Evolutionary conservation across 176 grass and related monocot genomes (phyloP).

Genomic region (Panicum miliaceum): DNA sequence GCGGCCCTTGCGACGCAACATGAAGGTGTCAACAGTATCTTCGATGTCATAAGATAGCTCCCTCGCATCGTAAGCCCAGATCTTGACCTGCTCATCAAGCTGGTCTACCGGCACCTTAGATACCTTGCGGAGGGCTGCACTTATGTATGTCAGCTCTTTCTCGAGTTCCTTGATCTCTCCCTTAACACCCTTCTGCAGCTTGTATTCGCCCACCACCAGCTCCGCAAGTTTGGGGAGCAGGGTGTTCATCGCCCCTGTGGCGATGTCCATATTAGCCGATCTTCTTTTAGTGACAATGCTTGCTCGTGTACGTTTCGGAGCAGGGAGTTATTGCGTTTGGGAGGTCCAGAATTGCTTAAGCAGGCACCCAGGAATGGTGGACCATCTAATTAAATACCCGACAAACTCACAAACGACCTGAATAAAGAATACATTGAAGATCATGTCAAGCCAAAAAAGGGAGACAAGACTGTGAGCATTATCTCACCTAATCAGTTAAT

Average conservation of each 20-base stretch:
- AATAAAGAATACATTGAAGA: too few species aligned
- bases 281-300: neutral
- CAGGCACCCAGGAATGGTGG: too few species aligned
- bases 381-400: too few species aligned
- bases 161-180: neutral
- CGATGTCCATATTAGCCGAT: neutral
- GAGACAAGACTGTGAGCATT: too few species aligned
- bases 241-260: neutral
- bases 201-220: neutral
- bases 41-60: constrained; percentile 6
- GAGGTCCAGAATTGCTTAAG: too few species aligned
- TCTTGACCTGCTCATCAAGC: neutral
- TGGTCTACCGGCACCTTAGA: neutral
- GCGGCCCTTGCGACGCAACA: neutral
- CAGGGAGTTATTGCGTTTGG: too few species aligned
- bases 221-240: neutral
- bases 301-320: neutral
- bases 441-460: too few species aligned
- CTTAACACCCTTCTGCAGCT: neutral
- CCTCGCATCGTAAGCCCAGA: neutral
- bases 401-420: too few species aligned
- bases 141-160: neutral
- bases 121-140: neutral
- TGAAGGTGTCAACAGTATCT: neutral
- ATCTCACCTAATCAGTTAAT: too few species aligned